These are phyloP conservation scores for Trichoderma guizhouense DNA, from an alignment of 2,329 filamentous ascomycete species.

Conservation along the genomic window DNA sequence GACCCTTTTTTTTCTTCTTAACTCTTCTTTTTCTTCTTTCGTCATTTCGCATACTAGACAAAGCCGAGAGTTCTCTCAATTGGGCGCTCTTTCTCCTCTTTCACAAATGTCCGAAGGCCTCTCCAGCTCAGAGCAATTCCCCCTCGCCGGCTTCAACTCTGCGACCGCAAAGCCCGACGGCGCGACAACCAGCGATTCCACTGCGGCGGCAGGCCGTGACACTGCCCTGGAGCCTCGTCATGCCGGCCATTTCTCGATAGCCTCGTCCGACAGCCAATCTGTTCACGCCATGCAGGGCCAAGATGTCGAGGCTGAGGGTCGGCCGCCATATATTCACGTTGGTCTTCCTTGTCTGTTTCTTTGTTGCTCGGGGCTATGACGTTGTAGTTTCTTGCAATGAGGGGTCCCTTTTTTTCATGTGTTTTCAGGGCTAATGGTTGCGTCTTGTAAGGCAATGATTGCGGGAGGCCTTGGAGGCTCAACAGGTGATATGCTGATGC, in stretches of 20 bases:
- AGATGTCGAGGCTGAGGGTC: slow-evolving; percentile 41
- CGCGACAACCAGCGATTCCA: slow-evolving; percentile 20
- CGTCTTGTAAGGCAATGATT: slow-evolving; percentile 71
- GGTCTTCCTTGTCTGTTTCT: slow-evolving; percentile 21
- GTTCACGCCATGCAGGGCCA: slow-evolving; percentile 35
- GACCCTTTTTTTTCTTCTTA: background rate
- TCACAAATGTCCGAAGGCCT: slow-evolving; percentile 18
- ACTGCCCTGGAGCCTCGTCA: slow-evolving; percentile 29
- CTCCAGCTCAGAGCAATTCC: slow-evolving; percentile 14
- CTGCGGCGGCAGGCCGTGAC: slow-evolving; percentile 20
- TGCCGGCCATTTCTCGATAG: slow-evolving; percentile 30
- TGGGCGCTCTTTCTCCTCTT: background rate
- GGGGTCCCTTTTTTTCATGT: background rate
- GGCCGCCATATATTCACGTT: slow-evolving; percentile 45
- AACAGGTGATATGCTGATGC: slow-evolving; percentile 96
- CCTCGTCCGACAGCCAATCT: slow-evolving; percentile 26
- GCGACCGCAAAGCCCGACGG: slow-evolving; percentile 16
- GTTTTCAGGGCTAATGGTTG: slow-evolving; percentile 1
- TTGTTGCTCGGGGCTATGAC: background rate
- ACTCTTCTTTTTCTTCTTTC: background rate
- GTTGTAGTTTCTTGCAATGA: background rate
- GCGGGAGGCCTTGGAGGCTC: slow-evolving; percentile 90
- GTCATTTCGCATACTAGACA: background rate
- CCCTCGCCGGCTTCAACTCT: slow-evolving; percentile 18
- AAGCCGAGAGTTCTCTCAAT: background rate